Conservation (phyloP, 2,329 filamentous ascomycete genomes). For the Cercospora sp. region DNA sequence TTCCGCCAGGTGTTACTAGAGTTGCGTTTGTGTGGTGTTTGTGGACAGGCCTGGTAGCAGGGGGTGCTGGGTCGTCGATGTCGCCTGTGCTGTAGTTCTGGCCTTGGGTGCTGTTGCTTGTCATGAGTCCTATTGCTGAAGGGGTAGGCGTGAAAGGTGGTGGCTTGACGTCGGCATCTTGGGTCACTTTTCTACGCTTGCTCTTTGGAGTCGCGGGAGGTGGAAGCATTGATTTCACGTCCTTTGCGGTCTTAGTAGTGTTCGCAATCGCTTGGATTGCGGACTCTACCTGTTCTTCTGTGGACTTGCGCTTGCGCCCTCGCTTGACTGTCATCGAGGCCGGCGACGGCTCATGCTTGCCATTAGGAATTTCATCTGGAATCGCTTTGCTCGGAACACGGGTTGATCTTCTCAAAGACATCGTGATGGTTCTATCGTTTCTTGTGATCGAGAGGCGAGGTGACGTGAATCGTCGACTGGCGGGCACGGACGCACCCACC, state of each 20-base stretch:
- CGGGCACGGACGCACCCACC: background rate
- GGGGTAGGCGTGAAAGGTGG: conserved; percentile 53
- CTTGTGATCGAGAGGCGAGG: background rate
- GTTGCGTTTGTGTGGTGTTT: conserved; percentile 68
- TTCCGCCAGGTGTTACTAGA: conserved; percentile 70
- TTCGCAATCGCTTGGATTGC: conserved; percentile 17
- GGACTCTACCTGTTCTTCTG: conserved; percentile 23
- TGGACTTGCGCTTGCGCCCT: conserved; percentile 26
- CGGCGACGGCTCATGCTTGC: conserved; percentile 5
- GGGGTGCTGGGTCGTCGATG: conserved; percentile 40
- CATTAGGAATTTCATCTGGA: conserved; percentile 5
- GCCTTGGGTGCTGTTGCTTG: conserved; percentile 35
- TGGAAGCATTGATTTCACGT: conserved; percentile 31
- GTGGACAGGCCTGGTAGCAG: conserved; percentile 57
- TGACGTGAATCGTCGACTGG: background rate
- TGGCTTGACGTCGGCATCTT: conserved; percentile 25
- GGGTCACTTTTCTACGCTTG: conserved; percentile 34
- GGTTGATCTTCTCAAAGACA: conserved; percentile 56
- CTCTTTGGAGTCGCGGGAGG: conserved; percentile 36
- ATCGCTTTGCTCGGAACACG: conserved; percentile 41
- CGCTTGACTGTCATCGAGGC: conserved; percentile 27
- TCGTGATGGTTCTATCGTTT: conserved; percentile 33
- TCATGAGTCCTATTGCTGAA: conserved; percentile 50
- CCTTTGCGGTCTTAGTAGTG: conserved; percentile 15
- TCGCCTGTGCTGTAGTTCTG: conserved; percentile 44